These are phyloP conservation scores for Breviolum minutum DNA, from an alignment of 73 alveolate species.

Conservation along the genomic window DNA sequence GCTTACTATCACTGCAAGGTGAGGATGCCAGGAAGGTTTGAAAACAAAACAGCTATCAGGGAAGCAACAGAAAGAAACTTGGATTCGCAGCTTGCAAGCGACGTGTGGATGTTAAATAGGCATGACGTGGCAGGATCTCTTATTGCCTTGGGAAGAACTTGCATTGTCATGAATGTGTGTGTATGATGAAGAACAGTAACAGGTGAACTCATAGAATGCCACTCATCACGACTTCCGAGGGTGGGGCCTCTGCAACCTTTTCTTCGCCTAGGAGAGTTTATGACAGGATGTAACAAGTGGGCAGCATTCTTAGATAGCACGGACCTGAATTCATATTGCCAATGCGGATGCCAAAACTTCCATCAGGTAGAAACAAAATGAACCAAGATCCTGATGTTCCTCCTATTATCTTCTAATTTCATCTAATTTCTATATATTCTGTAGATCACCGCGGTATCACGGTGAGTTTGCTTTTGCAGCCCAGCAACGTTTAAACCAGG, in stretches of 20 bases:
- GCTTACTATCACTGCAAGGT: no score
- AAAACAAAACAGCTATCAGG: no score
- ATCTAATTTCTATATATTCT: no score
- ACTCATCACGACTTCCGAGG: not conserved
- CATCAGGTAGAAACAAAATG: not conserved
- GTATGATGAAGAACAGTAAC: no score
- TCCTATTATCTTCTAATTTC: not conserved
- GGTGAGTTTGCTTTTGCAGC: not conserved
- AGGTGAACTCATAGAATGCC: not conserved
- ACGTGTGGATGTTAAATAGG: no score
- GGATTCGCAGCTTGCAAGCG: no score
- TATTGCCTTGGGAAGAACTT: no score
- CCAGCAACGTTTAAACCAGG: constrained; percentile 48
- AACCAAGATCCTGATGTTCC: not conserved
- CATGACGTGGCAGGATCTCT: no score
- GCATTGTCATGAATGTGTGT: no score
- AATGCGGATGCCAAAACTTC: not conserved
- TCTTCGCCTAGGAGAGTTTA: constrained; percentile 11
- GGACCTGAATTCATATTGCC: not conserved
- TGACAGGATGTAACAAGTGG: not conserved
- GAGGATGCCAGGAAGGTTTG: no score
- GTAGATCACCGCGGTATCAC: not conserved
- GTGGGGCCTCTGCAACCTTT: constrained; percentile 19
- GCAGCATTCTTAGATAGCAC: not conserved
- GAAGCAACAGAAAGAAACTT: no score